These are phyloP conservation scores for Irpex sp. DNA, from an alignment of 1,284 basidiomycete genomes.

Conservation along the genomic window DNA sequence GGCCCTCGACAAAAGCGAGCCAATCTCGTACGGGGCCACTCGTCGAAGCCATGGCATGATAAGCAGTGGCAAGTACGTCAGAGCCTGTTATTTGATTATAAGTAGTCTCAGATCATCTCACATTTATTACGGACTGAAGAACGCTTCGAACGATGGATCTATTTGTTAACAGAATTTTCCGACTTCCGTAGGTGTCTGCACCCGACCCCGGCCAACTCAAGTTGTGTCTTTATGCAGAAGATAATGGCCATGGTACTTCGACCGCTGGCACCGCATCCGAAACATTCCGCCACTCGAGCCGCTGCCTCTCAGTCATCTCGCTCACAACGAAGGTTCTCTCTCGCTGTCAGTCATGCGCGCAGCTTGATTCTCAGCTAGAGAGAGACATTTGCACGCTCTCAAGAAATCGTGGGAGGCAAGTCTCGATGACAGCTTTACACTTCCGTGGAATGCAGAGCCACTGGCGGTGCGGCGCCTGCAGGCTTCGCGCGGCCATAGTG, in stretches of 20 bases:
- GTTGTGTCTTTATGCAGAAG: neutral
- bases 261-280: neutral
- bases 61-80: no score
- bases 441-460: neutral
- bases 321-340: neutral
- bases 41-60: no score
- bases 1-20: no score
- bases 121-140: no score
- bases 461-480: neutral
- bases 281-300: neutral
- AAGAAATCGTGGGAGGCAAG: neutral
- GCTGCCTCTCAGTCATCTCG: neutral
- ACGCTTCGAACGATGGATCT: no score
- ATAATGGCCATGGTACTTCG: neutral
- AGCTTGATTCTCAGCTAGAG: neutral
- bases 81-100: no score
- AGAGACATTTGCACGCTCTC: neutral
- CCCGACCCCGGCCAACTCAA: neutral
- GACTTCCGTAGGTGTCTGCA: neutral
- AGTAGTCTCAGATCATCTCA: no score
- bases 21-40: no score
- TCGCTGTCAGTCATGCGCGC: neutral
- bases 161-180: neutral
- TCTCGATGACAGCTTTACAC: neutral
- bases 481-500: neutral